phyloP scores from a whole-genome alignment of 2,329 filamentous ascomycete genomes.

The Botryotinia narcissicola region DNA sequence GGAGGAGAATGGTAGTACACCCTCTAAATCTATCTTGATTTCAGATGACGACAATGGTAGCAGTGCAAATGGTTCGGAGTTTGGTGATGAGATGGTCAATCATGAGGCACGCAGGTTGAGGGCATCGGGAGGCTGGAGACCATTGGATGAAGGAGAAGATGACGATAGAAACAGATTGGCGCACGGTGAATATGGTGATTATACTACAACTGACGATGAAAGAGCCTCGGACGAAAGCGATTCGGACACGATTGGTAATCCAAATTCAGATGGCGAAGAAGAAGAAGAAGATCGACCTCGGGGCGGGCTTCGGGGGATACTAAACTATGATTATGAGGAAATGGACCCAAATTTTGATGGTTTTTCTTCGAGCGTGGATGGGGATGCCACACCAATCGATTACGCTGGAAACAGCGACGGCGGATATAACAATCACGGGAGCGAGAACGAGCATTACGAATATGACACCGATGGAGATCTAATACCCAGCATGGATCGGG shows the following conservation, averaged over 20 bases:
- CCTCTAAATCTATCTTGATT: slow-evolving; percentile 28
- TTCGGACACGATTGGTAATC: slow-evolving; percentile 35
- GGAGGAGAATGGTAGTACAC: slow-evolving; percentile 23
- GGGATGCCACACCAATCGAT: slow-evolving; percentile 8
- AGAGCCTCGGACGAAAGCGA: slow-evolving; percentile 30
- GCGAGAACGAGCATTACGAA: slow-evolving; percentile 14
- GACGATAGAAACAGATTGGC: slow-evolving; percentile 26
- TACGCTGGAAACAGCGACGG: background rate
- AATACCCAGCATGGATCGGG: slow-evolving; percentile 33
- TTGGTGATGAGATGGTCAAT: slow-evolving; percentile 30
- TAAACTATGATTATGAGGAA: slow-evolving; percentile 21
- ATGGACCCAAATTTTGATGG: slow-evolving; percentile 9
- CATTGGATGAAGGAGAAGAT: slow-evolving; percentile 36
- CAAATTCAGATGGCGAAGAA: slow-evolving; percentile 30
- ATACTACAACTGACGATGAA: slow-evolving; percentile 27
- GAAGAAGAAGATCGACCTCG: slow-evolving; percentile 32
- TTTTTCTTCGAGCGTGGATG: slow-evolving; percentile 3
- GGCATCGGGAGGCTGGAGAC: slow-evolving; percentile 37
- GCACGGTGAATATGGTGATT: slow-evolving; percentile 24
- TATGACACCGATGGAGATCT: slow-evolving; percentile 28
- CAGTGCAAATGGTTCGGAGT: slow-evolving; percentile 32
- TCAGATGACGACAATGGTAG: slow-evolving; percentile 26
- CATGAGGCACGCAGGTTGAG: slow-evolving; percentile 25
- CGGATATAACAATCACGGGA: background rate
- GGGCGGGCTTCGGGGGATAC: slow-evolving; percentile 30